phyloP scores from a whole-genome alignment of 2,329 filamentous ascomycete species.

The Thielaviopsis musarum region DNA sequence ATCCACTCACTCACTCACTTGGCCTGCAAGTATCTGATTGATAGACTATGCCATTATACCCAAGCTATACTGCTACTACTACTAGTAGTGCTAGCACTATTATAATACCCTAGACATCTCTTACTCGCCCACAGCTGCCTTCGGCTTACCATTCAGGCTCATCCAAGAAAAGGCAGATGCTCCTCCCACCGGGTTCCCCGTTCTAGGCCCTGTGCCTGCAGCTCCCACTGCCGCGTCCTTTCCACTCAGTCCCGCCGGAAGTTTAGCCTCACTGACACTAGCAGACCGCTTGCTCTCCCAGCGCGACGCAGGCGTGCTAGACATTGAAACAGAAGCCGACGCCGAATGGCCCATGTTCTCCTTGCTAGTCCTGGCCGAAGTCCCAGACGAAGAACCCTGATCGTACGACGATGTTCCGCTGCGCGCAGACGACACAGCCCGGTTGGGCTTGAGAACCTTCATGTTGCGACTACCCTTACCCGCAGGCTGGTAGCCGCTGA shows the following conservation, averaged over 20 bases:
- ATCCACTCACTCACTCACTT: no score
- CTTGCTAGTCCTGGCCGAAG: neutral
- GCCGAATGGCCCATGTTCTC: neutral
- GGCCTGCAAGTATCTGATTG: no score
- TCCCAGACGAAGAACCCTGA: conserved; percentile 18
- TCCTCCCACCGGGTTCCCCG: conserved; percentile 74
- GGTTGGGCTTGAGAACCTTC: conserved; percentile 76
- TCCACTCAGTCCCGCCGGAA: neutral
- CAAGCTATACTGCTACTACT: neutral
- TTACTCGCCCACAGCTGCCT: conserved; percentile 13
- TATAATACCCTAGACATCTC: neutral
- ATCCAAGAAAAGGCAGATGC: conserved; percentile 92
- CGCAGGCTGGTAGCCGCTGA: conserved; percentile 55
- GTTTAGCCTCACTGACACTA: conserved; percentile 6
- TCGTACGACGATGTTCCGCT: conserved; percentile 35
- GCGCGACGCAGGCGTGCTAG: neutral
- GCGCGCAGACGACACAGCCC: conserved; percentile 38
- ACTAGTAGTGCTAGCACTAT: neutral
- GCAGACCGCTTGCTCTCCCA: conserved; percentile 14
- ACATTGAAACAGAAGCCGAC: neutral
- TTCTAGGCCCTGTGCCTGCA: conserved; percentile 27
- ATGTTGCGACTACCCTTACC: conserved; percentile 50
- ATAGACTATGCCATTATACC: no score
- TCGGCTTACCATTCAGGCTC: conserved; percentile 36
- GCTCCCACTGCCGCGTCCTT: neutral